A percentile compares a stretch with the other conserved stretches of the same genome.
These are phyloP conservation scores for Dioscorea cayenensis DNA, from an alignment of 116 monocot genomes.

Conservation along the genomic window DNA sequence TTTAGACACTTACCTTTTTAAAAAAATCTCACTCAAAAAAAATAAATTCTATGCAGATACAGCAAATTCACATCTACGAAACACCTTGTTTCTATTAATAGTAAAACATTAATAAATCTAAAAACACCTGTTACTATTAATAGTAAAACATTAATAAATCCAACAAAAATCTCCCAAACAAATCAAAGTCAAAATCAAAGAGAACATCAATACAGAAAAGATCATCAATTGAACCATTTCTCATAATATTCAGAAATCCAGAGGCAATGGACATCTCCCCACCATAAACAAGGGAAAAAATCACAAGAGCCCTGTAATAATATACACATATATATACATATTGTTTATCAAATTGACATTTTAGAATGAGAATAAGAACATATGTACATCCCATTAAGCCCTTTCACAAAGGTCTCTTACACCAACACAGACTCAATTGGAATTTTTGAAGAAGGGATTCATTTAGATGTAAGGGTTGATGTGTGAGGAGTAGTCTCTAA, in stretches of 20 bases:
- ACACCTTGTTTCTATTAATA: too few relatives aligned
- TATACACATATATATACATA: neutral
- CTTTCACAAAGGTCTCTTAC: too few relatives aligned
- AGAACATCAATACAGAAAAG: neutral
- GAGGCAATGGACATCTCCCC: neutral
- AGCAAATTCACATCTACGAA: too few relatives aligned
- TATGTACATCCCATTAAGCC: neutral
- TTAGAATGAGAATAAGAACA: neutral
- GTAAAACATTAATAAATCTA: too few relatives aligned
- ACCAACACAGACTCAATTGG: too few relatives aligned
- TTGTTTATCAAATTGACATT: neutral
- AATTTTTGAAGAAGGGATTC: neutral
- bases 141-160: too few relatives aligned
- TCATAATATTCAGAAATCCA: neutral
- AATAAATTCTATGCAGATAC: too few relatives aligned
- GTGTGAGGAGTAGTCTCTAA: conserved; percentile 59
- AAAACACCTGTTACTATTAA: too few relatives aligned
- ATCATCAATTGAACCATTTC: neutral
- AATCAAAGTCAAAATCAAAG: neutral
- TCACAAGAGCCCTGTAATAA: neutral
- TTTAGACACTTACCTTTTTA: too few relatives aligned
- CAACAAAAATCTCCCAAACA: too few relatives aligned
- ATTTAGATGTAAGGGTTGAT: conserved; percentile 60
- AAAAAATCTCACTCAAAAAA: too few relatives aligned
- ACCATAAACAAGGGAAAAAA: neutral